Evolutionary conservation across 495 filamentous ascomycete species (phyloP).

Genomic region (Gamarada debralockiae): DNA sequence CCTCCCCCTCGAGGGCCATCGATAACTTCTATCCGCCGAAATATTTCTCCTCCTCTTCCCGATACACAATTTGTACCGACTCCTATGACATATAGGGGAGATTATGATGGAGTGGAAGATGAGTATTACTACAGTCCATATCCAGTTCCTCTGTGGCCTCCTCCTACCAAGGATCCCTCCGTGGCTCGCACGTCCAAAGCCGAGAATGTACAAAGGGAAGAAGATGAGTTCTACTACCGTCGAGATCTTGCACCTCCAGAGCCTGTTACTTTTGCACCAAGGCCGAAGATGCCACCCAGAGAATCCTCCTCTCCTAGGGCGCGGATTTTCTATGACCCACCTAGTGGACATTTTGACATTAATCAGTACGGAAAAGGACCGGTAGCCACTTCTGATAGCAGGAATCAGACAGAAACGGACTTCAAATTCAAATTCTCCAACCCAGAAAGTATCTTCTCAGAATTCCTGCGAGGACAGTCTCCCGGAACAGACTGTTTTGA

Average conservation of each 20-base stretch:
- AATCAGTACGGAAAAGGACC: background rate
- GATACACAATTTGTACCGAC: too few relatives aligned
- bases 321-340: too few relatives aligned
- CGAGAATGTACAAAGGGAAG: background rate
- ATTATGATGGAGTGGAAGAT: background rate
- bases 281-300: too few relatives aligned
- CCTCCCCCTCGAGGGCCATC: too few relatives aligned
- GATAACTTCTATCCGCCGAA: too few relatives aligned
- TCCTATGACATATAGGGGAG: background rate
- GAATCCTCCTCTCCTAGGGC: too few relatives aligned
- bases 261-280: too few relatives aligned
- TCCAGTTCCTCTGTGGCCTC: too few relatives aligned
- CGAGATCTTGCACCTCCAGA: too few relatives aligned
- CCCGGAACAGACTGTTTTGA: background rate
- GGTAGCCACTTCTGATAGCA: background rate
- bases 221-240: background rate
- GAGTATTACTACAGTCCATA: background rate
- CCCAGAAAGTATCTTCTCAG: background rate
- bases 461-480: background rate
- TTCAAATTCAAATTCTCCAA: background rate
- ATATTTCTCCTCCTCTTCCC: too few relatives aligned
- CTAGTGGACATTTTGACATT: background rate
- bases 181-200: background rate
- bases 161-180: too few relatives aligned
- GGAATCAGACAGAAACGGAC: too few relatives aligned